These are phyloP conservation scores for Vitis vinifera DNA, from an alignment of 164 flowering plant species.

Conservation along the genomic window DNA sequence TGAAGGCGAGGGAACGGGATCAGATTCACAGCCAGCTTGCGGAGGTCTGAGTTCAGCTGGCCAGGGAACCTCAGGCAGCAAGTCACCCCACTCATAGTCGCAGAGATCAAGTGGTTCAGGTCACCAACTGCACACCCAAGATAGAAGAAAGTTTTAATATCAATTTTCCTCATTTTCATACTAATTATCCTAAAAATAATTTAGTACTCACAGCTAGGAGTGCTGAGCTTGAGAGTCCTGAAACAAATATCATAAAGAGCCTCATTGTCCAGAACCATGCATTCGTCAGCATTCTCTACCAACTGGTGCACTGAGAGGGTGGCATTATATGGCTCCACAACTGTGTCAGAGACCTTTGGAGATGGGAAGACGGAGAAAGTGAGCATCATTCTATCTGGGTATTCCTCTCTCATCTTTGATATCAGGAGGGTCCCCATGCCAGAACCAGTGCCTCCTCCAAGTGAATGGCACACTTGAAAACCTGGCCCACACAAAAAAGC, in stretches of 20 bases:
- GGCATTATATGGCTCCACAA: constrained; percentile 88
- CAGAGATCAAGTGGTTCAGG: constrained; percentile 80
- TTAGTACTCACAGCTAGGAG: constrained; percentile 69
- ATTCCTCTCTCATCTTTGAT: constrained; percentile 78
- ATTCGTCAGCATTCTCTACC: constrained; percentile 85
- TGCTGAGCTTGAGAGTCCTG: constrained; percentile 79
- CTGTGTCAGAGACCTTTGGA: constrained; percentile 88
- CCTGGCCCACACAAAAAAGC: constrained; percentile 36
- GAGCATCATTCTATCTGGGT: constrained; percentile 72
- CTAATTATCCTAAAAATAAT: not conserved
- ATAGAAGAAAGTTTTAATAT: not conserved
- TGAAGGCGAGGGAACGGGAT: constrained; percentile 92
- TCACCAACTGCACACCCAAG: constrained; percentile 68
- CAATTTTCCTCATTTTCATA: not conserved
- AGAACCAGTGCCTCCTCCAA: constrained; percentile 87
- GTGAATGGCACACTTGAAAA: constrained; percentile 84
- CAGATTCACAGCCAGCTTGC: constrained; percentile 80
- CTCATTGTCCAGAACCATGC: constrained; percentile 89
- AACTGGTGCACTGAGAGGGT: constrained; percentile 84
- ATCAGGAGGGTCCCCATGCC: constrained; percentile 86
- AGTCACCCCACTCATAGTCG: constrained; percentile 89
- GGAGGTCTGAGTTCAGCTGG: constrained; percentile 77
- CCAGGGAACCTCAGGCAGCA: constrained; percentile 88
- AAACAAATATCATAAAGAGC: constrained; percentile 85
- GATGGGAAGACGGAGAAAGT: constrained; percentile 81